phyloP scores from a whole-genome alignment of 1,139 yeast species.

The Suhomyces wounanorum region DNA sequence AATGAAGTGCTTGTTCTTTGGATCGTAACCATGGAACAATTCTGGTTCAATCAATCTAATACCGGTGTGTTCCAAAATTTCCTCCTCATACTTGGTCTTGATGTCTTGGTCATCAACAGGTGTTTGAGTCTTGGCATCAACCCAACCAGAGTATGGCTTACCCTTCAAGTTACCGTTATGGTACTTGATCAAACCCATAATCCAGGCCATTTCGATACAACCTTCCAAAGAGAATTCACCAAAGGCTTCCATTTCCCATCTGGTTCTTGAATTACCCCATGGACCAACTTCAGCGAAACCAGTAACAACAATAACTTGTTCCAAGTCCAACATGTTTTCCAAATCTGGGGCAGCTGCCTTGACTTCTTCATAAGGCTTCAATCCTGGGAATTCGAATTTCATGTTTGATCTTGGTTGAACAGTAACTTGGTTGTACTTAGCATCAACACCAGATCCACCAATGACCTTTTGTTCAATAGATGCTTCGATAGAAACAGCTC shows the following conservation, averaged over 20 bases:
- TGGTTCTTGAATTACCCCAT: constrained; percentile 98
- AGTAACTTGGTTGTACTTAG: constrained; percentile 73
- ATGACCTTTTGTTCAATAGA: constrained; percentile 91
- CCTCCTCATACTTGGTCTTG: constrained; percentile 85
- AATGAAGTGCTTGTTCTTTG: constrained; percentile 85
- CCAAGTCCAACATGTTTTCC: constrained; percentile 91
- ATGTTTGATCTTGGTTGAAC: constrained; percentile 93
- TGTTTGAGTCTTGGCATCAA: constrained; percentile 87
- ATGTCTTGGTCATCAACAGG: constrained; percentile 95
- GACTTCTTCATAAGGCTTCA: constrained; percentile 75
- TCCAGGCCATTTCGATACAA: constrained; percentile 99
- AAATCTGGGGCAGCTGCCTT: constrained; percentile 72
- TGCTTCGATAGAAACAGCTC: constrained; percentile 93
- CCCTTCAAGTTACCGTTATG: constrained; percentile 93
- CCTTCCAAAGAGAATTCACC: constrained; percentile 99
- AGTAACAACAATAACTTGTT: constrained; percentile 87
- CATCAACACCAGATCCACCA: constrained; percentile 87
- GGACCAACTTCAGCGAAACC: constrained; percentile 99
- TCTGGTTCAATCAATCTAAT: constrained; percentile 96
- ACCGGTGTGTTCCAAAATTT: constrained; percentile 91
- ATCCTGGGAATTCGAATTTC: constrained; percentile 88
- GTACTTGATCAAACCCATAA: constrained; percentile 95
- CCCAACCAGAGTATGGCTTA: constrained; percentile 90
- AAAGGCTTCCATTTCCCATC: constrained; percentile 98
- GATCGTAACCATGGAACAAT: constrained; percentile 90